Base-by-base conservation (phyloP, 257 asterid genomes). In the Jacaranda mimosifolia region DNA sequence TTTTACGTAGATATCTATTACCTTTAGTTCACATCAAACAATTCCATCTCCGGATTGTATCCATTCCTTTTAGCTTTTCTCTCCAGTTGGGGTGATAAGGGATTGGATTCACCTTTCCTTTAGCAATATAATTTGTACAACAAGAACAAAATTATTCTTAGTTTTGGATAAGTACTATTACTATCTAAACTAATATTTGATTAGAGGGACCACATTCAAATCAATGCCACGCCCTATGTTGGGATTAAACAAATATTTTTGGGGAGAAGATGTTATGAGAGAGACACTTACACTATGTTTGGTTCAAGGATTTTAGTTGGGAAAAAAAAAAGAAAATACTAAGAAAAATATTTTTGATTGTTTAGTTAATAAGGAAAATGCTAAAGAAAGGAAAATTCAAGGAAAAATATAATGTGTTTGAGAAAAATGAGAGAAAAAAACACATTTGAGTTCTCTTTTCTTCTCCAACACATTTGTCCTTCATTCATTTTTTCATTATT, bases 151-250 rank as follows among this genome's bases (percentile, higher is more conserved):
- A 74, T 49, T 82, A 81, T 68, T 73, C 78, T 75, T 77, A 21
- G 73, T 52, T 78, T 84, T 77, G 87, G 92, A 88, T 88, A 84
- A 79, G 85, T 62, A 77, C 57, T 71, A 77, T 52, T 75, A 81
- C 49, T 70, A 73, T 71, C 51, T 52, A 79, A 26, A 75, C 45
- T 18, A 58, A 77, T 80, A 39, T 78, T 58, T 72, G 76, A 63
- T 60, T 38, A 75, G 59, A 72, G 75, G 77, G 82, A 85, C 88
- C 70, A 83, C 86, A 70, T 75, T 40, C 52, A 55, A 57, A 72
- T 8, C 7, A 67, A 70, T 80, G 80, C 60, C 73, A 36, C 55
- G 49, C 42, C 62, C 58, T 59, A 83, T 51, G 55, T 63, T 55
- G 55, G n/a, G 13, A 6, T 9, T 10, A 3, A 39, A 53, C 32